phyloP scores from a whole-genome alignment of 2,329 filamentous ascomycete genomes.

The Rhynchosporium secalis region DNA sequence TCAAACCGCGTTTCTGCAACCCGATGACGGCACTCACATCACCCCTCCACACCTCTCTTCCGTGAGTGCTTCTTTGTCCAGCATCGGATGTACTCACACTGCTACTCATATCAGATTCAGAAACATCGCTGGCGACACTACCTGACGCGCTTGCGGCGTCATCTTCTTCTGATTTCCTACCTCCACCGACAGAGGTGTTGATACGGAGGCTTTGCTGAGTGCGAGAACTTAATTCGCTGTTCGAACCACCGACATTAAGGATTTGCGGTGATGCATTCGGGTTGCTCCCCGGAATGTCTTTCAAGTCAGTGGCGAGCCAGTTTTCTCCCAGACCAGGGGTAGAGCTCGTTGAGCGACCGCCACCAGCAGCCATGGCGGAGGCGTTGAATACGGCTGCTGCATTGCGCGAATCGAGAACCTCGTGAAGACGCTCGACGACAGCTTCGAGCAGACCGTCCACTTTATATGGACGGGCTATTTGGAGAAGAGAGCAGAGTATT shows the following conservation, averaged over 20 bases:
- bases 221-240: slow-evolving; percentile 26
- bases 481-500: slow-evolving; percentile 90
- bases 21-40: slow-evolving; percentile 89
- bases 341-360: slow-evolving; percentile 76
- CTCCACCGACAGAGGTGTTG: slow-evolving; percentile 50
- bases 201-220: slow-evolving; percentile 46
- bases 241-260: slow-evolving; percentile 27
- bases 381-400: slow-evolving; percentile 98
- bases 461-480: slow-evolving; percentile 89
- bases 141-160: slow-evolving; percentile 38
- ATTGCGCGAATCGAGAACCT: slow-evolving; percentile 87
- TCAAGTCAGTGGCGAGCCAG: slow-evolving; percentile 50
- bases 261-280: slow-evolving; percentile 17
- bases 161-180: slow-evolving; percentile 41
- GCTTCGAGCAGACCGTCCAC: slow-evolving; percentile 91
- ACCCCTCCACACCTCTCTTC: slow-evolving; percentile 73
- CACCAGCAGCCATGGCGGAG: slow-evolving; percentile 94
- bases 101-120: slow-evolving; percentile 33
- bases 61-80: slow-evolving; percentile 43
- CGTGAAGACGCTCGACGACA: slow-evolving; percentile 86
- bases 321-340: slow-evolving; percentile 49
- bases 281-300: slow-evolving; percentile 37
- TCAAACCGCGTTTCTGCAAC: slow-evolving; percentile 86
- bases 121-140: slow-evolving; percentile 35
- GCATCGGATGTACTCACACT: slow-evolving; percentile 43